Base-by-base conservation (phyloP, 2,329 filamentous ascomycete genomes). In the Ophiocordyceps unilateralis region DNA sequence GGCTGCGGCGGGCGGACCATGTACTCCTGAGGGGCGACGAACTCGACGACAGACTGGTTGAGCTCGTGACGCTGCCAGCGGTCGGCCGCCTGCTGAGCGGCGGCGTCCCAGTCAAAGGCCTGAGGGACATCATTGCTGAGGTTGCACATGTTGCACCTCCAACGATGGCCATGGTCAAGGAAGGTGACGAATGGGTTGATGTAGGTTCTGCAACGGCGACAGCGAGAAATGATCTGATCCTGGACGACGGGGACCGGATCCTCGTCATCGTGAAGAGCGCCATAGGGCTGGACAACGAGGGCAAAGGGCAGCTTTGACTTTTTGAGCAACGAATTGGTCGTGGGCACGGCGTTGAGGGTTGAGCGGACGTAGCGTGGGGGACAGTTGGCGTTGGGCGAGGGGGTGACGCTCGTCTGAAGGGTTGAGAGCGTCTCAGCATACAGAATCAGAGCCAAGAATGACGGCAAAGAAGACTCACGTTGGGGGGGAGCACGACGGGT, bases 91-190 rank as follows among this genome's bases (percentile, higher is more conserved):
- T 93, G 88, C 63, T 96, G 89, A 43, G 87, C 72, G 39, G 85
- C 81, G 28, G 86, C 81, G 63, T 98, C 91, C 91, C 91, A 98
- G 60, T 98, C 91, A 51, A 98, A 98, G 32, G 88, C 88, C 63
- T 98, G 91, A n/a, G 91, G 91, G 34, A 96, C 89, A 54, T 98
- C 91, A 59, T 98, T 98, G 52, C 88, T 95, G 50, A 98, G 70
- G 62, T 94, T 96, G 64, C 91, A 98, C 88, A 98, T 95, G 66
- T 98, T 98, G 68, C 91, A 98, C 56, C 89, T 81, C 91, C 91
- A 98, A 57, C 91, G 77, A 65, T 98, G 91, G 40, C 91, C 91
- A 57, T 96, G 86, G 55, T 98, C 91, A 47, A 98, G 68, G 66
- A 98, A 98, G 40, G 85, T 86, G 46, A 93, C 91, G 53, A 89